Percentiles rank a stretch among this genome's conserved stretches.
Conservation (phyloP, 164 flowering plant species). For the Aristolochia contorta region DNA sequence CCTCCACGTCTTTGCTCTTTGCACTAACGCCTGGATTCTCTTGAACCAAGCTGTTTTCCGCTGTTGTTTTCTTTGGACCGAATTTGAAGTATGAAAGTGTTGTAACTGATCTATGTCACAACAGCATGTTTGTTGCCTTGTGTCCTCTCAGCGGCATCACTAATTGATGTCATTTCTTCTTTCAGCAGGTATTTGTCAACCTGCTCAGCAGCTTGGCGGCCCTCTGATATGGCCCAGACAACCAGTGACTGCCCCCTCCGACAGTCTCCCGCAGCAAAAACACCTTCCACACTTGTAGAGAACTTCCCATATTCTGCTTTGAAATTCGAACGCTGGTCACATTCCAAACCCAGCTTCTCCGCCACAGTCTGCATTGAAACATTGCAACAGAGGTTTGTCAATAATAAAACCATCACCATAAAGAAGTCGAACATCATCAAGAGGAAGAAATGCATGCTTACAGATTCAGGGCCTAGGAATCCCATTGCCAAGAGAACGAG, state of each 20-base stretch:
- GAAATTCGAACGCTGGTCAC: conserved; percentile 72
- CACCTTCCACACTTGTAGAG: conserved; percentile 71
- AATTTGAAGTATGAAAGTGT: too few relatives aligned
- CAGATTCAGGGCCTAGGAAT: conserved; percentile 95
- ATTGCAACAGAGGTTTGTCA: too few relatives aligned
- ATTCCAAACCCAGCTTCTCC: conserved; percentile 66
- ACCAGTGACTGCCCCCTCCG: conserved; percentile 95
- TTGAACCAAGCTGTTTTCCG: neutral
- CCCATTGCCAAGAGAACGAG: conserved; percentile 95
- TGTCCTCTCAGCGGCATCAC: conserved; percentile 19
- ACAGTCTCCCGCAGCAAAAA: conserved; percentile 98
- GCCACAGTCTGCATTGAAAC: conserved; percentile 48
- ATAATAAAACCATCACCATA: too few relatives aligned
- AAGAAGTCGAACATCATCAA: too few relatives aligned
- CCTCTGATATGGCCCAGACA: conserved; percentile 97
- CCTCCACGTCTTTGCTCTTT: too few relatives aligned
- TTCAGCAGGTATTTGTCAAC: conserved; percentile 62
- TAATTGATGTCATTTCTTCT: conserved; percentile 9
- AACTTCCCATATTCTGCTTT: conserved; percentile 93
- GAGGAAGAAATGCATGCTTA: conserved; percentile 20
- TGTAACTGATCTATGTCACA: conserved; percentile 18
- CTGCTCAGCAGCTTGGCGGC: conserved; percentile 84
- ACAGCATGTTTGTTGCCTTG: conserved; percentile 38
- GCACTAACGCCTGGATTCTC: neutral
- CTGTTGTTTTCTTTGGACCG: neutral